Percentiles rank a stretch among this genome's conserved stretches.
These are phyloP conservation scores for Fusarium subtropicale DNA, from an alignment of 2,329 filamentous ascomycete species.

Conservation along the genomic window DNA sequence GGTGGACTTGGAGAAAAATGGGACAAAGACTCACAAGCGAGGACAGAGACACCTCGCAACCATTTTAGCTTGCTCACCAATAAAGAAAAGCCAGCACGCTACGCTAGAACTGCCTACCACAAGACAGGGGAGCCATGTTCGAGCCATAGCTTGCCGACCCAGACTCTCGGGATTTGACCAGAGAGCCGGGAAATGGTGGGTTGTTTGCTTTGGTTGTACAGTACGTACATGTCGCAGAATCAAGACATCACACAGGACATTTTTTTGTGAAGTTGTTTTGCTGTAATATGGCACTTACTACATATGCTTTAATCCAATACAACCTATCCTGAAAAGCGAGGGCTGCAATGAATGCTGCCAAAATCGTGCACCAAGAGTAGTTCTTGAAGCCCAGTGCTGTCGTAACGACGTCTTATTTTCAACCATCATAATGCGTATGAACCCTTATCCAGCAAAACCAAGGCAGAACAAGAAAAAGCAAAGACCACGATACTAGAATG, in stretches of 20 bases:
- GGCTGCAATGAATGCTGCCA: background rate
- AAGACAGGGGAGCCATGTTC: constrained; percentile 49
- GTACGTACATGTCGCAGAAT: constrained; percentile 8
- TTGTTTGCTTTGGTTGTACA: constrained; percentile 26
- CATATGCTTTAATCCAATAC: constrained; percentile 1
- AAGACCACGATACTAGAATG: constrained; percentile 12
- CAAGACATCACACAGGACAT: background rate
- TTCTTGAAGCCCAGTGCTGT: constrained; percentile 21
- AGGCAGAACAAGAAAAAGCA: constrained; percentile 9
- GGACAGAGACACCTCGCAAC: background rate
- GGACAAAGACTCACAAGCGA: background rate
- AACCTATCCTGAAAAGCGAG: background rate
- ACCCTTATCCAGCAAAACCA: constrained; percentile 10
- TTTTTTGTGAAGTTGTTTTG: background rate
- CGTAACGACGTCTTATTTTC: constrained; percentile 14
- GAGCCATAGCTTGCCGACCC: constrained; percentile 52
- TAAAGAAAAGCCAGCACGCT: constrained; percentile 13
- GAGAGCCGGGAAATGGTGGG: constrained; percentile 48
- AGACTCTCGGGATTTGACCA: constrained; percentile 52
- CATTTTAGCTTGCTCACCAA: constrained; percentile 1
- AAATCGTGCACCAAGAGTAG: background rate
- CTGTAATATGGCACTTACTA: background rate
- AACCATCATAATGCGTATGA: constrained; percentile 35
- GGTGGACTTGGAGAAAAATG: constrained; percentile 13
- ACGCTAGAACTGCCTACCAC: constrained; percentile 28